Percentiles rank a stretch among this genome's conserved stretches.
Evolutionary conservation across 495 filamentous ascomycete genomes (phyloP).

Genomic region (Aspergillus hancockii): DNA sequence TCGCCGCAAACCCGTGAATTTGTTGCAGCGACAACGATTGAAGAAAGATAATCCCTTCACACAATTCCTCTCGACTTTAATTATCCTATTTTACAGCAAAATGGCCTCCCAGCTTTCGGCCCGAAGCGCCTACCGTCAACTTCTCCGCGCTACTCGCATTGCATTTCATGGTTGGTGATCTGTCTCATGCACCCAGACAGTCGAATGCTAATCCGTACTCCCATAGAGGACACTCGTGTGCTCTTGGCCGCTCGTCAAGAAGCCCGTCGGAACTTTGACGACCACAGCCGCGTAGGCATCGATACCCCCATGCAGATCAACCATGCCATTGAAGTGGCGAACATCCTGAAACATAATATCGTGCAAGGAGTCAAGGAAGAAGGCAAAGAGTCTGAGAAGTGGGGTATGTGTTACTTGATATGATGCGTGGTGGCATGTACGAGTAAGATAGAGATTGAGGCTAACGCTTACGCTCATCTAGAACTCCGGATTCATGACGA

Average conservation of each 20-base stretch:
- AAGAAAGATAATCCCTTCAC: background rate
- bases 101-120: constrained; percentile 55
- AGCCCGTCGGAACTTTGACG: constrained; percentile 71
- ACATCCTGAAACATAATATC: constrained; percentile 77
- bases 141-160: constrained; percentile 78
- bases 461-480: constrained; percentile 30
- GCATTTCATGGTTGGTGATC: constrained; percentile 73
- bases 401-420: constrained; percentile 53
- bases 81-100: background rate
- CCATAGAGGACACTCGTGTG: constrained; percentile 64
- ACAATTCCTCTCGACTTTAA: background rate
- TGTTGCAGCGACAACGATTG: background rate
- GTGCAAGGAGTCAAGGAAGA: constrained; percentile 72
- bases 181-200: background rate
- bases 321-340: constrained; percentile 81
- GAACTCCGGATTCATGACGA: constrained; percentile 86
- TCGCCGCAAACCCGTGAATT: background rate
- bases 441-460: background rate
- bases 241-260: constrained; percentile 68
- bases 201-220: constrained; percentile 6
- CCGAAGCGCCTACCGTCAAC: constrained; percentile 74
- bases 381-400: constrained; percentile 56
- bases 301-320: constrained; percentile 58
- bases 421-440: background rate
- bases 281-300: constrained; percentile 57